Evolutionary conservation across 2,329 filamentous ascomycete species (phyloP).

Genomic region (Xylaria sp.): DNA sequence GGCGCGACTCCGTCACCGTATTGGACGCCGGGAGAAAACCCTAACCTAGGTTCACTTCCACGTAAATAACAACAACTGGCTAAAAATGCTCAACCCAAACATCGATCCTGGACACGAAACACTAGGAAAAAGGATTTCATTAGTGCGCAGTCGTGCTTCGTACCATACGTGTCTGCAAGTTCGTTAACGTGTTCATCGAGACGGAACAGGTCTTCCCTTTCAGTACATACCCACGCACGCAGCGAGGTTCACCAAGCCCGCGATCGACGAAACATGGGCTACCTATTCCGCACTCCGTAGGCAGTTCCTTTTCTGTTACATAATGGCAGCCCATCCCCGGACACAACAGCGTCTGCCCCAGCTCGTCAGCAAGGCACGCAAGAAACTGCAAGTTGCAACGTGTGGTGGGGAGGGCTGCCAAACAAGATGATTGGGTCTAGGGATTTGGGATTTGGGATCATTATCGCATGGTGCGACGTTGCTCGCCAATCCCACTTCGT

Average conservation of each 20-base stretch:
- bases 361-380: slow-evolving; percentile 11
- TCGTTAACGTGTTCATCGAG: background rate
- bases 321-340: too few species aligned
- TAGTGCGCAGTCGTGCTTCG: background rate
- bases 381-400: slow-evolving; percentile 10
- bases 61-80: background rate
- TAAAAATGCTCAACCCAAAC: background rate
- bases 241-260: too few species aligned
- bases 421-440: slow-evolving; percentile 3
- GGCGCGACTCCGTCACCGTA: background rate
- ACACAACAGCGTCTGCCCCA: background rate
- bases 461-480: slow-evolving; percentile 6
- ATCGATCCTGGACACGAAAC: background rate
- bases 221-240: background rate
- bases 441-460: background rate
- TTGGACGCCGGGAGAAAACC: background rate
- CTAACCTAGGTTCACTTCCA: background rate
- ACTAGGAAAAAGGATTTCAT: background rate
- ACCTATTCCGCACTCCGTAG: too few species aligned
- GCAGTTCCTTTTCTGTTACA: too few species aligned
- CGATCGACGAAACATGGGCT: too few species aligned
- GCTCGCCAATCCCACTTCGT: slow-evolving; percentile 2
- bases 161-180: background rate
- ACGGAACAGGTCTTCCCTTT: background rate
- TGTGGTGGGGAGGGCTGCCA: slow-evolving; percentile 3